These are phyloP conservation scores for Botrytis paeoniae DNA, from an alignment of 2,329 filamentous ascomycete species.

Conservation along the genomic window DNA sequence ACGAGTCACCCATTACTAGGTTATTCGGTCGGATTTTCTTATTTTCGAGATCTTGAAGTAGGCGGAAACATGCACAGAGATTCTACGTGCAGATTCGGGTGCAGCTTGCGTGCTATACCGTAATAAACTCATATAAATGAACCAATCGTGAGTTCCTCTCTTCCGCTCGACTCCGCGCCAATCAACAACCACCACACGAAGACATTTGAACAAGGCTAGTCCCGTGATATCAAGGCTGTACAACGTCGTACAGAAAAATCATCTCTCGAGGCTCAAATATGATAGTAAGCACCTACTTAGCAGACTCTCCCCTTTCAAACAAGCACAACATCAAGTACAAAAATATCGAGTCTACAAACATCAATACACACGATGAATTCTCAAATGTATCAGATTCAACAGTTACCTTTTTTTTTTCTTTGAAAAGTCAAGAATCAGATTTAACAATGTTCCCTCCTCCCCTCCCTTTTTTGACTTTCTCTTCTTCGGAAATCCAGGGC, in stretches of 20 bases:
- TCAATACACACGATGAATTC: background rate
- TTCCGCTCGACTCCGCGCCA: too few relatives aligned
- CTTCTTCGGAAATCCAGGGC: background rate
- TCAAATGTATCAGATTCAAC: background rate
- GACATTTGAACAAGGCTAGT: background rate
- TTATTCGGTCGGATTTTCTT: too few relatives aligned
- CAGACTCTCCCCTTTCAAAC: rapidly evolving
- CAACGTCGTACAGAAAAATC: background rate
- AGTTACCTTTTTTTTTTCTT: background rate
- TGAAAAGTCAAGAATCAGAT: background rate
- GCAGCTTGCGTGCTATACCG: too few relatives aligned
- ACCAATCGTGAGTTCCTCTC: too few relatives aligned
- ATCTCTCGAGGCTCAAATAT: background rate
- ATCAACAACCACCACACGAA: background rate
- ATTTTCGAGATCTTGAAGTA: too few relatives aligned
- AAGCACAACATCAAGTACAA: background rate
- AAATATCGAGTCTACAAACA: background rate
- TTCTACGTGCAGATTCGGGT: too few relatives aligned
- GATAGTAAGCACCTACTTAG: background rate
- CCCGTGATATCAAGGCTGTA: background rate
- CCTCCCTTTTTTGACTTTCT: background rate
- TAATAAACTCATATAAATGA: too few relatives aligned
- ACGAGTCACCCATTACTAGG: too few relatives aligned
- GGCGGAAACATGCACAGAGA: too few relatives aligned
- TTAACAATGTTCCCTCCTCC: background rate